Percentiles rank a stretch among this genome's conserved stretches.
Evolutionary conservation across 2,329 filamentous ascomycete genomes (phyloP).

Genomic region (Fusarium sp.): DNA sequence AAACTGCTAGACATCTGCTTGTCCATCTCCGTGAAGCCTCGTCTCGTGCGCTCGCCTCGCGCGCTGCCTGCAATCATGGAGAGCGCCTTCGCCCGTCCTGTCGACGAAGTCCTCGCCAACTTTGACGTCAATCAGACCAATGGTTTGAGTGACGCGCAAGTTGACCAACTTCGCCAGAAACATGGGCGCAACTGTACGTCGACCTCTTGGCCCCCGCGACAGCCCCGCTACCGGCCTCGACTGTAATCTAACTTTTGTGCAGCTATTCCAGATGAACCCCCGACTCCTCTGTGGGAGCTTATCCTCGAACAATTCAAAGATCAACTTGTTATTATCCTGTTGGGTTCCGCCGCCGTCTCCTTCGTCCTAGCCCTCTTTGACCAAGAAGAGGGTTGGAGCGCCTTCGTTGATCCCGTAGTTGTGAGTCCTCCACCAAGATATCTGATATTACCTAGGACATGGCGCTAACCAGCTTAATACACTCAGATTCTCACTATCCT

Average conservation of each 20-base stretch:
- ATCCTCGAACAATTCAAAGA: constrained; percentile 99
- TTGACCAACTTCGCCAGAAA: constrained; percentile 66
- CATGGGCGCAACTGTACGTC: constrained; percentile 75
- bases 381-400: constrained; percentile 92
- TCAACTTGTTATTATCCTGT: constrained; percentile 93
- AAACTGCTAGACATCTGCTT: constrained; percentile 5
- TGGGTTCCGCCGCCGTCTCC: constrained; percentile 92
- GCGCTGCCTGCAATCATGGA: constrained; percentile 63
- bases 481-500: constrained; percentile 92
- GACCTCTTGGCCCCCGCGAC: constrained; percentile 5
- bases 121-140: constrained; percentile 67
- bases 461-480: constrained; percentile 13
- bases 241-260: constrained; percentile 27
- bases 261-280: constrained; percentile 86
- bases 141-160: constrained; percentile 71
- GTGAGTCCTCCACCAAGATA: constrained; percentile 66
- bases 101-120: constrained; percentile 68
- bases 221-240: constrained; percentile 17
- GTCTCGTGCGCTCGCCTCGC: constrained; percentile 34
- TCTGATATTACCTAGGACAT: constrained; percentile 3
- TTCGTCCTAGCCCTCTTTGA: constrained; percentile 95
- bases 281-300: constrained; percentile 95
- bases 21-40: constrained; percentile 16
- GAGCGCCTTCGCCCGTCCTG: constrained; percentile 70
- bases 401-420: constrained; percentile 95